Conservation (phyloP, 345 rosid genomes). For the Boechera retrofracta region DNA sequence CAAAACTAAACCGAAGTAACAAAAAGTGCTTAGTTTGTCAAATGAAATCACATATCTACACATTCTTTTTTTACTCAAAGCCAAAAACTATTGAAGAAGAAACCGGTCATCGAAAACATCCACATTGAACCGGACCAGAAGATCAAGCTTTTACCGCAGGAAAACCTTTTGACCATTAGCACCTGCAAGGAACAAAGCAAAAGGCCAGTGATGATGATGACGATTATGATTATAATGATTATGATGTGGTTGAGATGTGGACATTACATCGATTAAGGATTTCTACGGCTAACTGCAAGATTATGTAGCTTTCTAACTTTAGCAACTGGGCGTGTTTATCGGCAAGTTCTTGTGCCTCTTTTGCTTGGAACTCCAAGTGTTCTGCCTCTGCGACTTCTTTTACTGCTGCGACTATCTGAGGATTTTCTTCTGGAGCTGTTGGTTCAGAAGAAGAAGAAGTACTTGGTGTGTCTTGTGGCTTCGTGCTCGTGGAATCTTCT, state of each 20-base stretch:
- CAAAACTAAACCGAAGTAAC: background rate
- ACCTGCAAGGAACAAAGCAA: constrained; percentile 31
- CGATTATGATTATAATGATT: background rate
- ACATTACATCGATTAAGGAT: background rate
- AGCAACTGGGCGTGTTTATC: constrained; percentile 48
- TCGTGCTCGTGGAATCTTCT: constrained; percentile 41
- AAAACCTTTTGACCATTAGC: background rate
- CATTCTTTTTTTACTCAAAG: background rate
- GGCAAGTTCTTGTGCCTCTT: constrained; percentile 49
- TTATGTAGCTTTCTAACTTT: constrained; percentile 1
- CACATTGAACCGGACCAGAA: constrained; percentile 11
- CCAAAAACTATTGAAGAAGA: background rate
- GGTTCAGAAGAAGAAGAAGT: background rate
- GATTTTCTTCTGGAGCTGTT: background rate
- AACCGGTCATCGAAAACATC: constrained; percentile 9
- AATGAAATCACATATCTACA: constrained; percentile 11
- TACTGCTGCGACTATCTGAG: constrained; percentile 50
- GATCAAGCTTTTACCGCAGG: background rate
- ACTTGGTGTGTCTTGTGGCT: constrained; percentile 32
- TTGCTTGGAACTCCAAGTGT: constrained; percentile 42
- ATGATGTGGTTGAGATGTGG: background rate
- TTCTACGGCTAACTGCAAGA: background rate
- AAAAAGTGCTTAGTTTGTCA: background rate
- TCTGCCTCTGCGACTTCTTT: constrained; percentile 56
- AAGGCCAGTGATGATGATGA: constrained; percentile 10